Percentiles rank a stretch among this genome's conserved stretches.
Conservation (phyloP, 306 rosid species). For the Sindora glabra region DNA sequence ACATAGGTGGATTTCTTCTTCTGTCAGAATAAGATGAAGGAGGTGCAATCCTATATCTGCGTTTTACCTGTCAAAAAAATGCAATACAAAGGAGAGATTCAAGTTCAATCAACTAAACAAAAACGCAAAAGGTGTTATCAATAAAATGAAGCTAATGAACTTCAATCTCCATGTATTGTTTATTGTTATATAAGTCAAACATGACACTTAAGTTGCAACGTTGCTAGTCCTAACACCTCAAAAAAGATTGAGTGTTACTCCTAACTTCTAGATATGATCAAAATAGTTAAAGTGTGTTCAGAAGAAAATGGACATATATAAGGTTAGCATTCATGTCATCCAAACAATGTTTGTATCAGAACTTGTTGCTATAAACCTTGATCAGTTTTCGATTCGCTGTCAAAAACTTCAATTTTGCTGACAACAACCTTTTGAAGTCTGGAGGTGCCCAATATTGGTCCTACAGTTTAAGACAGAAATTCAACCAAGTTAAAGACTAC, state of each 20-base stretch:
- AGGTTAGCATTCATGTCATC: not conserved
- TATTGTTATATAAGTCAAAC: not conserved
- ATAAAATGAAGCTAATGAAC: too few relatives aligned
- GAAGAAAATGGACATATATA: not conserved
- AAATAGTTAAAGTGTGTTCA: not conserved
- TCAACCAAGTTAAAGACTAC: conserved; percentile 11
- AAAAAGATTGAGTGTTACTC: not conserved
- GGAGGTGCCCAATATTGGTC: conserved; percentile 86
- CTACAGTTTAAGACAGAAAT: conserved; percentile 31
- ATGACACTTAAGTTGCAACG: not conserved
- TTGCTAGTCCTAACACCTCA: too few relatives aligned
- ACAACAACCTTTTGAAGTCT: conserved; percentile 73
- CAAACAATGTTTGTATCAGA: not conserved
- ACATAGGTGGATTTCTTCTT: conserved; percentile 41
- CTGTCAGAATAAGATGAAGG: conserved; percentile 35
- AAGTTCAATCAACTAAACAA: conserved; percentile 3
- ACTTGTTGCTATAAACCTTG: conserved; percentile 46
- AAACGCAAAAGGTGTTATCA: too few relatives aligned
- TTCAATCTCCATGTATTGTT: not conserved
- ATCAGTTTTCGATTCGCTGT: conserved; percentile 69
- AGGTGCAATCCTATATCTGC: conserved; percentile 72
- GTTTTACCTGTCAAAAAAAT: conserved; percentile 59
- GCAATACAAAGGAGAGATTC: conserved; percentile 8
- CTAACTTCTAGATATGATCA: not conserved
- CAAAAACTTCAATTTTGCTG: conserved; percentile 65